Base-by-base conservation (phyloP, 345 rosid genomes). In the Gossypium ekmanianum region DNA sequence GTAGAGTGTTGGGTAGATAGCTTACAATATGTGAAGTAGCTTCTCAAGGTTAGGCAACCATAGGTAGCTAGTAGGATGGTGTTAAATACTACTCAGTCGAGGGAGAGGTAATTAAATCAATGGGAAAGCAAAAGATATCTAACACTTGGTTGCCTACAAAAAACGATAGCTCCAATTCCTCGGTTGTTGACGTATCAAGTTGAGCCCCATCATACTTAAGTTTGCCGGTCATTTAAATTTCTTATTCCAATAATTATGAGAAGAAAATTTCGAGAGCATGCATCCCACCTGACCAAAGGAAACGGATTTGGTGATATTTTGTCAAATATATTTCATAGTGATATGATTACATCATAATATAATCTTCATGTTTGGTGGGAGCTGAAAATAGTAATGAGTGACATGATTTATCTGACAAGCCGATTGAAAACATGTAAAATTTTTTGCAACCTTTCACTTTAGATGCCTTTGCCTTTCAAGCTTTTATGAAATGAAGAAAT, bases 101-200 rank as follows among this genome's bases (percentile, higher is more conserved):
- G 22, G 54, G 54, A 24, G 61, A 34, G 47, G 2, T 9, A 17
- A 52, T 51, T 16, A 16, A 50, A 26, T 68, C 44, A 17, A 20
- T 69, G 59, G 3, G 61, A 70, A 70, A 66, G 34, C 34, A 20
- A 65, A 12, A 67, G 44, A 14, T 22, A 68, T 26, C 73, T 27
- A 70, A 17, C 44, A 10, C 73, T 17, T 70, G 61, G 24, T 26
- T 68, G 58, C 44, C 73, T 50, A 68, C 2, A 16, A 13, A 22
- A 20, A 9, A 57, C 22, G 8, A 48, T 26, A 27, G 58, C 44
- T 68, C 24, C 34, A 26, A 68, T 26, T 50, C 72, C 57, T 68
- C 16, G 72, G 44, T 54, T 48, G 56, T 26, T 68, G 72, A 13
- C 24, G 44, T 50, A 45, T 13, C 54, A 22, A 47, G 7, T 67